Base-by-base conservation (phyloP, 441 rosid genomes). In the Adansonia rubrostipa region DNA sequence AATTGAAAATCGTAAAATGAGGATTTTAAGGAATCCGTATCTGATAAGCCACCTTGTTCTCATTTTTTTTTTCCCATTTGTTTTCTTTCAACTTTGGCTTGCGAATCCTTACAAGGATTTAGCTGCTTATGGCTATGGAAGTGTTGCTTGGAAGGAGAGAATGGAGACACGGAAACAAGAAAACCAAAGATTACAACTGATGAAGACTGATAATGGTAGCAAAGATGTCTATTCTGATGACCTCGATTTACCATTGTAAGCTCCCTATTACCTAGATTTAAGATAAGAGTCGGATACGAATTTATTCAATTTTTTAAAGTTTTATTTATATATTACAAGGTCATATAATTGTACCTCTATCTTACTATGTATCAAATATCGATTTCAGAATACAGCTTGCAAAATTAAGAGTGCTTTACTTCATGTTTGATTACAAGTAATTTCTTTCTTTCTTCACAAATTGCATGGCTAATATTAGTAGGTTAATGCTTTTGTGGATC, bases 81-180 rank as follows among this genome's bases (percentile, higher is more conserved):
- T 1, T 9, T 45, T 45, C n/a, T 50, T 51, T 45, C 24, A 44
- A 61, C 36, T 17, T 78, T 33, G 33, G 20, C 72, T 15, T 63
- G 68, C 11, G 5, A 65, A 62, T 73, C 93, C 95, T 77, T 85
- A 87, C 70, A 91, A 91, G 84, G 91, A 92, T 80, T 85, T 91
- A 74, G 89, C 92, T 50, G 93, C 88, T 65, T 89, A 91, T 75
- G 95, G 97, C 73, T 91, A 88, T 58, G 97, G 92, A 73, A 92
- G 92, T 82, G 85, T 89, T 73, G 91, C 93, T 70, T 92, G 97
- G 97, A 92, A 89, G 66, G 90, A 91, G 73, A 86, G 91, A 67
- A 84, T 87, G 89, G 92, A 92, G 81, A 78, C 67, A 40, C 88
- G 93, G 91, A 88, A 85, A 77, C 81, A 78, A 71, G 84, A 84